Evolutionary conservation across 352 stramenopile genomes (phyloP).

Genomic region (Phytophthora palmivora): DNA sequence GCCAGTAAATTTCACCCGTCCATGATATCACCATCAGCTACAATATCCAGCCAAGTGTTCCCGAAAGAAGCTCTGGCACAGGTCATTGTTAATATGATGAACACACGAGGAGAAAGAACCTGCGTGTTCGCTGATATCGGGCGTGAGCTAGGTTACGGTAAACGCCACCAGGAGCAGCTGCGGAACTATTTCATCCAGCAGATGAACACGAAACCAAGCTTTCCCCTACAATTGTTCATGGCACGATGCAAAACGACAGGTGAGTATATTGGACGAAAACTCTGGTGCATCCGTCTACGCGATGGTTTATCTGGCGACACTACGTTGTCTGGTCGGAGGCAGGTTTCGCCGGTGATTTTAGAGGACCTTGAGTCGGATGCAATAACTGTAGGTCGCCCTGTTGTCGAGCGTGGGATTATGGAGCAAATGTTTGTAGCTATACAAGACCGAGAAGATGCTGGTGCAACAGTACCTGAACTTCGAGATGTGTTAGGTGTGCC

Average conservation of each 20-base stretch:
- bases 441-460: slow-evolving; percentile 50
- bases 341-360: slow-evolving; percentile 17
- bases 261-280: slow-evolving; percentile 69
- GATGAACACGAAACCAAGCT: slow-evolving; percentile 58
- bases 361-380: slow-evolving; percentile 33
- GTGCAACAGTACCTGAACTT: slow-evolving; percentile 81
- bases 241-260: slow-evolving; percentile 72
- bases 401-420: slow-evolving; percentile 81
- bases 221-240: slow-evolving; percentile 85
- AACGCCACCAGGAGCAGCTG: slow-evolving; percentile 82
- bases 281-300: slow-evolving; percentile 79
- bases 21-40: slow-evolving; percentile 67
- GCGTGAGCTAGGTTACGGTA: slow-evolving; percentile 77
- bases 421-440: slow-evolving; percentile 80
- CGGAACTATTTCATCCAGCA: slow-evolving; percentile 87
- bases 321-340: slow-evolving; percentile 9
- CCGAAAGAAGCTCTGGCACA: slow-evolving; percentile 68
- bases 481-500: slow-evolving; percentile 79
- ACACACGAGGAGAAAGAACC: slow-evolving; percentile 64
- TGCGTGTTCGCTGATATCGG: slow-evolving; percentile 89
- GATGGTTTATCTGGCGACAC: slow-evolving; percentile 19
- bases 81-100: slow-evolving; percentile 72
- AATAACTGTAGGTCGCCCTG: slow-evolving; percentile 37
- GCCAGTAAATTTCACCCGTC: slow-evolving; percentile 65
- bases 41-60: slow-evolving; percentile 59